Evolutionary conservation across 768 basidiomycete genomes (phyloP).

Genomic region (Tylopilus sp.): DNA sequence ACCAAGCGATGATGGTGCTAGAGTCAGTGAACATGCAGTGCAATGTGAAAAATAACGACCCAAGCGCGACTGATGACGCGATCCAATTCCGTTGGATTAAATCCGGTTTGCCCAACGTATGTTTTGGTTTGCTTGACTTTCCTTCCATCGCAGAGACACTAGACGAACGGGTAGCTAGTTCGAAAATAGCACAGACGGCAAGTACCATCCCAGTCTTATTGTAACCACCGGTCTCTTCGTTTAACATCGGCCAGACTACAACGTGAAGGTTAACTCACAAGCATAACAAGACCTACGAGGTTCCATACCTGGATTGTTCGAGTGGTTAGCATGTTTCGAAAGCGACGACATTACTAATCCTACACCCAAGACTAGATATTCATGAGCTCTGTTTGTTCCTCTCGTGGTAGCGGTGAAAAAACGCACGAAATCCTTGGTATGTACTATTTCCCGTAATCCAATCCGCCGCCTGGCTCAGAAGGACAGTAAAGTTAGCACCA

Average conservation of each 20-base stretch:
- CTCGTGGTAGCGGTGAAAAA: not conserved
- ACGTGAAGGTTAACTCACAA: not conserved
- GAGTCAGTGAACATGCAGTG: conserved; percentile 74
- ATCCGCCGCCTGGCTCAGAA: conserved; percentile 49
- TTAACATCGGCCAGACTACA: conserved; percentile 76
- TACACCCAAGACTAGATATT: conserved; percentile 52
- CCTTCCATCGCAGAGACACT: conserved; percentile 1
- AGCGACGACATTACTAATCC: conserved; percentile 67
- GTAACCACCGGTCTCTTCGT: conserved; percentile 61
- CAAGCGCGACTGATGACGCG: conserved; percentile 52
- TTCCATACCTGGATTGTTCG: conserved; percentile 68
- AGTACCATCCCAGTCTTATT: conserved; percentile 64
- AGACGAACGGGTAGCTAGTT: conserved; percentile 47
- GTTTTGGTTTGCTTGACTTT: not conserved
- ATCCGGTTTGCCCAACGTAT: conserved; percentile 1
- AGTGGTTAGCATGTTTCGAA: conserved; percentile 74
- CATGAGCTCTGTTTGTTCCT: not conserved
- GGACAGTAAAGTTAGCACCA: conserved; percentile 46
- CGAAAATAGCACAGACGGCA: conserved; percentile 54
- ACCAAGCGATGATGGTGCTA: conserved; percentile 79
- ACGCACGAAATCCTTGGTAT: conserved; percentile 52
- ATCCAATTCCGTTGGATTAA: conserved; percentile 33
- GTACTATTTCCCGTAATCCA: conserved; percentile 46
- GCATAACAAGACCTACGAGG: not conserved
- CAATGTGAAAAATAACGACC: conserved; percentile 65